Conservation (phyloP, 1,284 basidiomycete species). For the Microbotryomycetes sp. region DNA sequence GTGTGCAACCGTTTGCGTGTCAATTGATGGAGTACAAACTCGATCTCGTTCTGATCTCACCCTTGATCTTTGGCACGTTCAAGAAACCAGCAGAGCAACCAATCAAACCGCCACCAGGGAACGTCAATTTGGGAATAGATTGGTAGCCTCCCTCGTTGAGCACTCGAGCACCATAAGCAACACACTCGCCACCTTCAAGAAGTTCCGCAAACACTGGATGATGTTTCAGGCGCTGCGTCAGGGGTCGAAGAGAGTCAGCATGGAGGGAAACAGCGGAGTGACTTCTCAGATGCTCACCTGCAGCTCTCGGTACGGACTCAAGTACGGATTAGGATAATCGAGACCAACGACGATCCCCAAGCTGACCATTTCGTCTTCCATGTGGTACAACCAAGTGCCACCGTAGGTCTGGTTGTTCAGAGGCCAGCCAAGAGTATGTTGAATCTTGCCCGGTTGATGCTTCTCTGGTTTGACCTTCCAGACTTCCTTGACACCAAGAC, state of each 20-base stretch:
- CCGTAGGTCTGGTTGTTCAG: constrained; percentile 81
- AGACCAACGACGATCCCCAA: constrained; percentile 88
- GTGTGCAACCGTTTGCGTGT: neutral
- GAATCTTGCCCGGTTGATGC: constrained; percentile 74
- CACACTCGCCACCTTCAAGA: constrained; percentile 66
- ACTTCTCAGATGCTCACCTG: constrained; percentile 58
- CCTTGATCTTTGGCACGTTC: constrained; percentile 97
- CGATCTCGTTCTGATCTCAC: too few species aligned
- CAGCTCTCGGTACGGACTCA: constrained; percentile 87
- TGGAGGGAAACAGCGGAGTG: too few species aligned
- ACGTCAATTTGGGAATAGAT: constrained; percentile 82
- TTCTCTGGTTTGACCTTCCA: constrained; percentile 79
- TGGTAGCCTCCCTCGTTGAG: constrained; percentile 94
- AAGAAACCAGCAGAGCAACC: constrained; percentile 95
- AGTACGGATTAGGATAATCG: constrained; percentile 90
- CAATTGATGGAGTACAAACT: neutral
- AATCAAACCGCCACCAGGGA: constrained; percentile 91
- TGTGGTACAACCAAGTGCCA: constrained; percentile 92
- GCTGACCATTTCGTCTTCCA: constrained; percentile 85
- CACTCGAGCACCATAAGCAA: constrained; percentile 86
- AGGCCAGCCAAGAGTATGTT: constrained; percentile 94
- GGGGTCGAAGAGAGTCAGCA: too few species aligned
- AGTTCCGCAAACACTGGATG: constrained; percentile 84
- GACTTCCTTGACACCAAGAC: constrained; percentile 94
- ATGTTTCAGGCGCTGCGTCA: constrained; percentile 93